Conservation (phyloP, 495 filamentous ascomycete species). For the Aspergillus conjunctus region DNA sequence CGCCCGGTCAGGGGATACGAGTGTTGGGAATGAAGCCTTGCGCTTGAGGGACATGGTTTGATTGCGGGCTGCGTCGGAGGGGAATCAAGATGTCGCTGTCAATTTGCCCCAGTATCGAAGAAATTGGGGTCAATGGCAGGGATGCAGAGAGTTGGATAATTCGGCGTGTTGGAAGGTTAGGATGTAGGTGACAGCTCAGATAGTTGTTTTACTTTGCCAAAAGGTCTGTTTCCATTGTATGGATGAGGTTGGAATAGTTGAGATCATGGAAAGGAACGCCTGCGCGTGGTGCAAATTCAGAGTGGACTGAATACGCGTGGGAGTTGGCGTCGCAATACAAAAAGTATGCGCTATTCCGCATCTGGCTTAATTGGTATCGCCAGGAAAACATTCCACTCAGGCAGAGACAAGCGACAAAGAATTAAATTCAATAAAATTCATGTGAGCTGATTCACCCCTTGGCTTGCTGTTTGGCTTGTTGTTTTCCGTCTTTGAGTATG, state of each 20-base stretch:
- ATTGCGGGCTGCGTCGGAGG: too few species aligned
- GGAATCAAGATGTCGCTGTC: too few species aligned
- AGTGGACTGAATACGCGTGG: slow-evolving; percentile 9
- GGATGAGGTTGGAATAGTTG: slow-evolving; percentile 14
- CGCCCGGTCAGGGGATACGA: slow-evolving; percentile 34
- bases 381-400: neutral
- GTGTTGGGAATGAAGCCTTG: slow-evolving; percentile 47
- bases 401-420: neutral
- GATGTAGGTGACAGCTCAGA: too few species aligned
- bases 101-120: too few species aligned
- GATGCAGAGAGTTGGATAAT: too few species aligned
- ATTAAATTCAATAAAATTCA: neutral
- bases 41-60: slow-evolving; percentile 52
- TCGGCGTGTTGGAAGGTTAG: too few species aligned
- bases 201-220: too few species aligned
- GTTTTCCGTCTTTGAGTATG: too few species aligned
- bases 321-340: slow-evolving; percentile 17
- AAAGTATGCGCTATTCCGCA: slow-evolving; percentile 25
- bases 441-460: neutral
- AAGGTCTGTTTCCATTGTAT: too few species aligned
- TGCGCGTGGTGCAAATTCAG: slow-evolving; percentile 7
- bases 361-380: slow-evolving; percentile 27
- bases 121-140: too few species aligned
- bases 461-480: too few species aligned
- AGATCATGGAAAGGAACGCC: slow-evolving; percentile 3